These are phyloP conservation scores for Crithidia expoeki DNA, from an alignment of 208 protist species.

Conservation along the genomic window DNA sequence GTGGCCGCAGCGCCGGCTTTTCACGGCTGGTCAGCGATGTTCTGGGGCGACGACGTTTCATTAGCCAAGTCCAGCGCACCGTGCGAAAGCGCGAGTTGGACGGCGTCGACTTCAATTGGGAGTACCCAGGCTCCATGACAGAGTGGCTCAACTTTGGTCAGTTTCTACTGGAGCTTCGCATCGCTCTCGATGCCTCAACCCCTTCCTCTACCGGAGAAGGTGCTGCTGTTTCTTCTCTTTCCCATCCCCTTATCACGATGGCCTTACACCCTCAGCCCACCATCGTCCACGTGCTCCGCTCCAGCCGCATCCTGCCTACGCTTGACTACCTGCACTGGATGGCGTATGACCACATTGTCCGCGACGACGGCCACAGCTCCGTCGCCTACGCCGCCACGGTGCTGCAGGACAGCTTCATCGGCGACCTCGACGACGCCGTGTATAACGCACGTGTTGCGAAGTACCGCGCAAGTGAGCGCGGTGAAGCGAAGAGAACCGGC, in stretches of 20 bases:
- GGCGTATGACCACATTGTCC: slow-evolving; percentile 55
- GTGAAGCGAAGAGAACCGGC: background rate
- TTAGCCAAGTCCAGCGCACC: slow-evolving; percentile 41
- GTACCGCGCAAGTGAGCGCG: background rate
- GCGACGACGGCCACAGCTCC: slow-evolving; percentile 32
- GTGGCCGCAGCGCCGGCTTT: slow-evolving; percentile 63
- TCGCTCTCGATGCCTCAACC: slow-evolving; percentile 8
- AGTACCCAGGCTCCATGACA: slow-evolving; percentile 50
- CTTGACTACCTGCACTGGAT: slow-evolving; percentile 76
- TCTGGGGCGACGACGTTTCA: slow-evolving; percentile 29
- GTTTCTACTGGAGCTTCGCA: slow-evolving; percentile 41
- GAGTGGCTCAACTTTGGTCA: slow-evolving; percentile 52
- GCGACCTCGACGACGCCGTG: slow-evolving; percentile 13
- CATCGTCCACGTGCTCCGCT: slow-evolving; percentile 31
- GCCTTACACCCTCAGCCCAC: slow-evolving; percentile 46
- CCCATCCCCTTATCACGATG: slow-evolving; percentile 34
- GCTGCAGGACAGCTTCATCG: slow-evolving; percentile 26
- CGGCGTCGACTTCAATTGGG: slow-evolving; percentile 84
- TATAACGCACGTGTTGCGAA: background rate
- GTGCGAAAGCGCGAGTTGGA: slow-evolving; percentile 45
- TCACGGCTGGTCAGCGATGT: slow-evolving; percentile 33
- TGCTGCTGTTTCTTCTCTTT: background rate
- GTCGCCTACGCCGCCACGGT: slow-evolving; percentile 38
- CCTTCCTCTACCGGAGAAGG: background rate
- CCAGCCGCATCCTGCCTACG: slow-evolving; percentile 22